Percentiles rank a stretch among this genome's conserved stretches.
Conservation (phyloP, 2,329 filamentous ascomycete genomes). For the Xylaria sp. region DNA sequence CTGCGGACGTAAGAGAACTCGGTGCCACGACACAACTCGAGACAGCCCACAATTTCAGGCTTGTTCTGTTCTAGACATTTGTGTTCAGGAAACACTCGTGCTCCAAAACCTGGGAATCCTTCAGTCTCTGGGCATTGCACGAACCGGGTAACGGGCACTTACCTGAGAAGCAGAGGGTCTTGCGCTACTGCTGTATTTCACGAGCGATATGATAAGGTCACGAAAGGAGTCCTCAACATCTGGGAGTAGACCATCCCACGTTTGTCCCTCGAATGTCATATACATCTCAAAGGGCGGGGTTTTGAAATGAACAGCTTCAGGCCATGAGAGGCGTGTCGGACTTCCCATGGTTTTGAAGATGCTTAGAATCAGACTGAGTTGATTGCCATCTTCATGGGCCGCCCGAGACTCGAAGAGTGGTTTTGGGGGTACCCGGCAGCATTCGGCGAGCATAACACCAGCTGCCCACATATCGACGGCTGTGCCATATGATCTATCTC, state of each 20-base stretch:
- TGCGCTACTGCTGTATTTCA: constrained; percentile 65
- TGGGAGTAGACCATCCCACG: constrained; percentile 67
- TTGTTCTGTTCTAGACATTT: background rate
- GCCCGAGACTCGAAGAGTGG: constrained; percentile 76
- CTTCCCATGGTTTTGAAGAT: constrained; percentile 91
- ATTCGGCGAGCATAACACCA: constrained; percentile 80
- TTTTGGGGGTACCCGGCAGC: constrained; percentile 46
- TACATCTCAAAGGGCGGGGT: constrained; percentile 90
- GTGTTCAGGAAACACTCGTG: constrained; percentile 4
- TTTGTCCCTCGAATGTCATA: constrained; percentile 59
- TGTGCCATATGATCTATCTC: constrained; percentile 64
- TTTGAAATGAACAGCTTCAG: constrained; percentile 62
- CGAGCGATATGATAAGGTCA: constrained; percentile 60
- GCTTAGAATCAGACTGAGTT: constrained; percentile 82
- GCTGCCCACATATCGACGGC: constrained; percentile 85
- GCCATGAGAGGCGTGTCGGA: constrained; percentile 75
- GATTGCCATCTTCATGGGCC: constrained; percentile 74
- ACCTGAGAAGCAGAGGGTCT: constrained; percentile 64
- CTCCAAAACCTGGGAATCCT: constrained; percentile 11
- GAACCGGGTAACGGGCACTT: constrained; percentile 1
- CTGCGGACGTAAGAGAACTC: constrained; percentile 2
- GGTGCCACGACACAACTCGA: background rate
- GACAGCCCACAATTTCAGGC: background rate
- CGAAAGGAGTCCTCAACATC: constrained; percentile 52
- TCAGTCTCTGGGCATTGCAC: background rate